Conservation (phyloP, 257 asterid genomes). For the Salvia rosmarinus region DNA sequence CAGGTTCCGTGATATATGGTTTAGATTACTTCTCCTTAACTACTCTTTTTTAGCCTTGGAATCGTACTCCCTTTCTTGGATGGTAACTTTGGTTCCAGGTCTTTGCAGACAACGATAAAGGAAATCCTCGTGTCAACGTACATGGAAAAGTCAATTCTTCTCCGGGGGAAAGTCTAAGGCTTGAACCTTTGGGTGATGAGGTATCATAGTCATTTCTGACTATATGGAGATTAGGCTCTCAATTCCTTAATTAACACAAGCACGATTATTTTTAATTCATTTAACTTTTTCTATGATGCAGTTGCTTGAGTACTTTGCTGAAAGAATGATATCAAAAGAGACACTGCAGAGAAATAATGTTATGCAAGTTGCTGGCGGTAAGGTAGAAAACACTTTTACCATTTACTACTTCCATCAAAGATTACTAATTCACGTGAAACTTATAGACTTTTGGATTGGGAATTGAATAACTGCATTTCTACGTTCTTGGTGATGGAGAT, state of each 20-base stretch:
- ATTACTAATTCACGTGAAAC: background rate
- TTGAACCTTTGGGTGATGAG: constrained; percentile 53
- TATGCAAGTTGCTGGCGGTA: constrained; percentile 65
- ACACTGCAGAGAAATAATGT: constrained; percentile 68
- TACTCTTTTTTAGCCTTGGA: constrained; percentile 29
- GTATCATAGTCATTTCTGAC: constrained; percentile 36
- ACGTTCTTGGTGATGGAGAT: constrained; percentile 14
- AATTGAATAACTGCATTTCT: background rate
- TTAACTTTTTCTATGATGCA: constrained; percentile 35
- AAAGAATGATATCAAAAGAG: constrained; percentile 70
- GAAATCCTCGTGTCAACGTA: constrained; percentile 25
- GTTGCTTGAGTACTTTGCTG: constrained; percentile 69
- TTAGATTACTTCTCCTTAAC: constrained; percentile 28
- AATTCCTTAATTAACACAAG: background rate
- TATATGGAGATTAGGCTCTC: background rate
- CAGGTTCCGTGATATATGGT: constrained; percentile 53
- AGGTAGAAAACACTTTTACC: constrained; percentile 46
- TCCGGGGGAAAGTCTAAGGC: constrained; percentile 46
- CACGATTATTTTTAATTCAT: background rate
- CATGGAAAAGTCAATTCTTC: too few relatives aligned
- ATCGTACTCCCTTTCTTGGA: constrained; percentile 25
- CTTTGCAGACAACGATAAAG: constrained; percentile 41
- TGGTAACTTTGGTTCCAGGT: constrained; percentile 49
- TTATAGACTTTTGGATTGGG: background rate
- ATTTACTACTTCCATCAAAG: background rate